Evolutionary conservation across 2,329 filamentous ascomycete genomes (phyloP), one percentile per base, ranked within the genome.

Genomic region (Trichoderma brevicompactum): DNA sequence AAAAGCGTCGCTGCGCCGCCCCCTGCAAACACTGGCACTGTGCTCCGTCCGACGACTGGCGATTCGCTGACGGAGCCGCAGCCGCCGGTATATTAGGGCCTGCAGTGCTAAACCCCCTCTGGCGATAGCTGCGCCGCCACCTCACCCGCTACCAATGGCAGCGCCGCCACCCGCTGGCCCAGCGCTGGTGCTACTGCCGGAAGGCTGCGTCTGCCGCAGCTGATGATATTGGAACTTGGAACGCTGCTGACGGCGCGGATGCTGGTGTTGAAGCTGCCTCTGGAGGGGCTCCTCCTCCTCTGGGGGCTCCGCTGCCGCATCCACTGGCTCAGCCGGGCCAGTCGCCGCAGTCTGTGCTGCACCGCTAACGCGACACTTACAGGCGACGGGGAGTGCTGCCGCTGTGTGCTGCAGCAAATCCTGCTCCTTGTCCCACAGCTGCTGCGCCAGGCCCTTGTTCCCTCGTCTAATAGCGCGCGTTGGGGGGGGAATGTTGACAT

Each of bases 191-290:
- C n/a, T 23, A 46, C 17, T 17, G n/a, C 46, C 46, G 46, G 46
- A 49, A 49, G 46, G 40, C 40, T 41, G 40, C 40, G 23, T 28
- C 46, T 41, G 58, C 58, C 58, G 38, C 58, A 61, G 59, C 59
- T 62, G 59, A 62, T 62, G 59, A 62, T 53, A 62, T 62, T 62
- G 58, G 46, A 15, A 19, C 34, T 40, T n/a, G n/a, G 17, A 23
- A 28, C 13, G 48, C n/a, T 36, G 36, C 23, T 15, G 48, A 23
- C 10, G 40, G n/a, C 28, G 28, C 12, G 49, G 17, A 36, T 52
- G 28, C 17, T 38, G 32, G 50, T 28, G 23, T 28, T 28, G 23
- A 28, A 28, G 23, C 23, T 28, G 23, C 23, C 23, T 28, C 23
- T 28, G 23, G 23, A 28, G 23, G 23, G 23, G 23, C 23, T 28